A percentile compares a stretch with the other conserved stretches of the same genome.
Evolutionary conservation across 345 rosid species (phyloP).

Genomic region (Triadica sebifera): DNA sequence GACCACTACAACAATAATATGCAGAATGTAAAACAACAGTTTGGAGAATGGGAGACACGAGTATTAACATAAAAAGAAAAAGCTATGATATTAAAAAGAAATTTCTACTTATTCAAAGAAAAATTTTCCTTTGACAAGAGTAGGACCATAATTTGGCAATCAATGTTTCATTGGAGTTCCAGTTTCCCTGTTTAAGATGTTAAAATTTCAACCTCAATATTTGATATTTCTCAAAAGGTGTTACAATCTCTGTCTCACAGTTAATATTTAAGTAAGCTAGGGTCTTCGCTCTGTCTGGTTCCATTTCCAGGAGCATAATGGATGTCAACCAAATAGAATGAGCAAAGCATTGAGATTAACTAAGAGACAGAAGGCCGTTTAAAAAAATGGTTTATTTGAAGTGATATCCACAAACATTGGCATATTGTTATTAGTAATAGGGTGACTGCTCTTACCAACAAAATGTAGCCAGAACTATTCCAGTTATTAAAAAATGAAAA

Average conservation of each 20-base stretch:
- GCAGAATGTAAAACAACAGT: not conserved
- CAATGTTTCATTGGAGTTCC: not conserved
- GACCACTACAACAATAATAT: not conserved
- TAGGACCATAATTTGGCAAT: not conserved
- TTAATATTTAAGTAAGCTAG: not conserved
- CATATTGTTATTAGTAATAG: not conserved
- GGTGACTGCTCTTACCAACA: constrained; percentile 67
- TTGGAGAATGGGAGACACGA: not conserved
- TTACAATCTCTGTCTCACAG: not conserved
- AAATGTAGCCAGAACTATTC: constrained; percentile 71
- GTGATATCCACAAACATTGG: not conserved
- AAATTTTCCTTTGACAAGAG: not conserved
- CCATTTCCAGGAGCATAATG: too few species aligned
- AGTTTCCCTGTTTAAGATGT: not conserved
- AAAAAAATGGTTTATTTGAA: not conserved
- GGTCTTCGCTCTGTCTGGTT: not conserved
- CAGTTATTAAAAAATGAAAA: constrained; percentile 76
- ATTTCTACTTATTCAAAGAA: not conserved
- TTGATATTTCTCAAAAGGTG: not conserved
- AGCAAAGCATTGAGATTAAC: not conserved
- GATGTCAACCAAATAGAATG: not conserved
- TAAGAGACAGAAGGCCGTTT: not conserved
- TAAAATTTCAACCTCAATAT: not conserved
- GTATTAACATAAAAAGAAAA: too few species aligned
- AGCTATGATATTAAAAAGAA: not conserved